Evolutionary conservation across 2,329 filamentous ascomycete species (phyloP).

Genomic region (Colletotrichum filicis): DNA sequence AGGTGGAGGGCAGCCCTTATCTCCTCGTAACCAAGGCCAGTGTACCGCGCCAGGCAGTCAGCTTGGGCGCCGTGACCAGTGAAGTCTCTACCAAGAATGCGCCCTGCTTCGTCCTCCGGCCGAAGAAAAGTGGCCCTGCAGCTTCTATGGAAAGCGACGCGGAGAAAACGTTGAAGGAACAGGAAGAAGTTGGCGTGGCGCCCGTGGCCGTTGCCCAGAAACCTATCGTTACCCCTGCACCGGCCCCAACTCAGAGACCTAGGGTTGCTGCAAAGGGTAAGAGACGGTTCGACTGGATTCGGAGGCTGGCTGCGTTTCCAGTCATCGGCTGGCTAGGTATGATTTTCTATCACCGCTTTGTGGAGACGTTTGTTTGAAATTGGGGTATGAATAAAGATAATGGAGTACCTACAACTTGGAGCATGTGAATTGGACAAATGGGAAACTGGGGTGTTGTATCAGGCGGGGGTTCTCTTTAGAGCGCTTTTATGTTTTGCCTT

Average conservation of each 20-base stretch:
- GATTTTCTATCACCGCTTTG: constrained; percentile 24
- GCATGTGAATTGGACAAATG: constrained; percentile 3
- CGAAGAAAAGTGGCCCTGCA: neutral
- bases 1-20: constrained; percentile 36
- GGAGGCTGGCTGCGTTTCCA: constrained; percentile 22
- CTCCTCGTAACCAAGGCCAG: constrained; percentile 39
- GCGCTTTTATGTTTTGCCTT: neutral
- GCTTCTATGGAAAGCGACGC: neutral
- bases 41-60: constrained; percentile 31
- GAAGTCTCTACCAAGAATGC: constrained; percentile 4
- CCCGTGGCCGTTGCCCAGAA: neutral
- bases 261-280: neutral
- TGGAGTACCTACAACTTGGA: neutral
- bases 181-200: neutral
- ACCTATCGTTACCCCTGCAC: neutral
- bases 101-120: constrained; percentile 19
- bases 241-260: neutral
- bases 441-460: neutral
- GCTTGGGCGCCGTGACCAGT: constrained; percentile 18
- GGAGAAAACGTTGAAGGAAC: neutral
- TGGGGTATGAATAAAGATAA: neutral
- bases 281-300: constrained; percentile 20
- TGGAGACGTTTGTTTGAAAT: constrained; percentile 22
- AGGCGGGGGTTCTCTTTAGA: constrained; percentile 1
- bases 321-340: constrained; percentile 20